phyloP scores from a whole-genome alignment of 2,329 filamentous ascomycete genomes.

The Arthrobotrys entomopaga region DNA sequence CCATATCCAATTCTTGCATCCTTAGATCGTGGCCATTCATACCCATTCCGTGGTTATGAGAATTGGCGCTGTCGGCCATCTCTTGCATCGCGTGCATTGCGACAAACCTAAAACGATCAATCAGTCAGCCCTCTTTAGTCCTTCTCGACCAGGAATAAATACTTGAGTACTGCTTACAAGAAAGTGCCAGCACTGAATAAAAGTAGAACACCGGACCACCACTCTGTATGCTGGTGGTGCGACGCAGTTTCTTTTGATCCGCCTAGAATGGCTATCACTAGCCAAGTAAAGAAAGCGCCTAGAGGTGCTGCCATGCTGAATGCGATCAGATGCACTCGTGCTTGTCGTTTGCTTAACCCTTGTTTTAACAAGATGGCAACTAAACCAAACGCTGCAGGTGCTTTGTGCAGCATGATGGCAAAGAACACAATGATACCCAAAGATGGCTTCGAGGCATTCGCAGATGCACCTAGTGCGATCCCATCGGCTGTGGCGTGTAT shows the following conservation, averaged over 20 bases:
- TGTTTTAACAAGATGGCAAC: constrained; percentile 91
- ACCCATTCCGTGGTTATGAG: constrained; percentile 29
- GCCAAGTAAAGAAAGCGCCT: constrained; percentile 84
- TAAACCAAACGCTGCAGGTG: constrained; percentile 91
- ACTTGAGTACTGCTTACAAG: constrained; percentile 75
- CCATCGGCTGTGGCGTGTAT: constrained; percentile 96
- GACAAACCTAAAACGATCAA: constrained; percentile 74
- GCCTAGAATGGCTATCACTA: constrained; percentile 78
- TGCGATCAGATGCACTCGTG: constrained; percentile 83
- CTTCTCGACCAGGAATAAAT: too few species aligned
- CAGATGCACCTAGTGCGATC: constrained; percentile 92
- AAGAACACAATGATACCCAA: constrained; percentile 92
- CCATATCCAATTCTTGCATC: constrained; percentile 57
- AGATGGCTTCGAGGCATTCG: constrained; percentile 76
- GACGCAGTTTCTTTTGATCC: constrained; percentile 72
- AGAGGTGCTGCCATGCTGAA: constrained; percentile 91
- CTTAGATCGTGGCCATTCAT: constrained; percentile 62
- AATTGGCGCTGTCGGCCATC: constrained; percentile 13
- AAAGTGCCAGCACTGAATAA: constrained; percentile 98
- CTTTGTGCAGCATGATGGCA: constrained; percentile 97
- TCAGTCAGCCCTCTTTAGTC: too few species aligned
- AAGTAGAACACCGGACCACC: constrained; percentile 91
- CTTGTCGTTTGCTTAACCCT: constrained; percentile 85
- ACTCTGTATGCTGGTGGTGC: constrained; percentile 62
- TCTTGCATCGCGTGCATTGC: constrained; percentile 99